phyloP scores from a whole-genome alignment of 1,284 basidiomycete genomes.

The Gomphus bonarii region DNA sequence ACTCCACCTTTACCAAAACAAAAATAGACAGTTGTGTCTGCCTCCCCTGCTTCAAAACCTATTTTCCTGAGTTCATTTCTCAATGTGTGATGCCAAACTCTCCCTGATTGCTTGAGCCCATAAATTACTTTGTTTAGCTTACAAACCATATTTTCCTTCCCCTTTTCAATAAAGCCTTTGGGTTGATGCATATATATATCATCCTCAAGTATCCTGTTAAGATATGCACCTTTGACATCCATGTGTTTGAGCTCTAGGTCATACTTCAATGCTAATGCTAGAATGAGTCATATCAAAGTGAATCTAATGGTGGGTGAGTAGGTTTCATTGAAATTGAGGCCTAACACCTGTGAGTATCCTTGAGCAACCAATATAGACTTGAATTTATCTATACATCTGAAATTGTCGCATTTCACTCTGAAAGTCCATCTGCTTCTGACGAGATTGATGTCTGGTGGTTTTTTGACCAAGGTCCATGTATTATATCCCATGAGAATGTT shows the following conservation, averaged over 20 bases:
- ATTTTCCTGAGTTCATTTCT: constrained; percentile 19
- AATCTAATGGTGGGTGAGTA: background rate
- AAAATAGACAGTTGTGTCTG: constrained; percentile 28
- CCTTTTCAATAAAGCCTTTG: constrained; percentile 21
- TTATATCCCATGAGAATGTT: background rate
- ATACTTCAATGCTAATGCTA: background rate
- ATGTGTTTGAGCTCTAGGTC: background rate
- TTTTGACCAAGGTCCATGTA: background rate
- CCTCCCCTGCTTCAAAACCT: constrained; percentile 21
- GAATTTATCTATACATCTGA: background rate
- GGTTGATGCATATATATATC: constrained; percentile 31
- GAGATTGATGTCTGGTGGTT: background rate
- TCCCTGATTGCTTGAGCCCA: constrained; percentile 29
- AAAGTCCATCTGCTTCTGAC: background rate
- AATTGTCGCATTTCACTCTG: background rate
- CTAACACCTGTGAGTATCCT: background rate
- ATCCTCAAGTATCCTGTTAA: constrained; percentile 18
- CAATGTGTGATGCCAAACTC: constrained; percentile 29
- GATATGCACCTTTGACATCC: background rate
- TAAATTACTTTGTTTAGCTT: constrained; percentile 26
- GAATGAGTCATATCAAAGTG: background rate
- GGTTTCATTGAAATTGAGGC: background rate
- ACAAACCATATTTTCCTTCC: constrained; percentile 23
- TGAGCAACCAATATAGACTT: background rate
- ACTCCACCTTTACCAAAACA: constrained; percentile 12